Conservation (phyloP, 164 flowering plant species). For the Stephania yunnanensis region DNA sequence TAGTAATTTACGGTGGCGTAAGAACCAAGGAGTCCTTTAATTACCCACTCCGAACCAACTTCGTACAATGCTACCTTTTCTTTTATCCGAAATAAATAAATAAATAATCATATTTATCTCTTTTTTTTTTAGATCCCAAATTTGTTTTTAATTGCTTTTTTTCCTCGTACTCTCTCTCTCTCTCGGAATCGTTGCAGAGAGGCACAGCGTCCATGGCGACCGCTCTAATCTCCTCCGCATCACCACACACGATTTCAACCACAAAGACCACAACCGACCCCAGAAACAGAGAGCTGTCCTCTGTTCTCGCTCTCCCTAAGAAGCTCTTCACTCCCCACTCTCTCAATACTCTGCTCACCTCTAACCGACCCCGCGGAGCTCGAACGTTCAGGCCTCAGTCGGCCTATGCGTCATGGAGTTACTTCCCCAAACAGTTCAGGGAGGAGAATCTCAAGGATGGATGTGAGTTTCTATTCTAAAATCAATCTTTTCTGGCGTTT, state of each 20-base stretch:
- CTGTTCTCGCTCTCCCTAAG: slow-evolving; percentile 28
- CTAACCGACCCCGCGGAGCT: not conserved
- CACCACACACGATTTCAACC: slow-evolving; percentile 15
- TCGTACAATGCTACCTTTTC: too few species aligned
- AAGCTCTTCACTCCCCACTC: slow-evolving; percentile 21
- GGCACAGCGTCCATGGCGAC: slow-evolving; percentile 37
- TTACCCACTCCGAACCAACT: too few species aligned
- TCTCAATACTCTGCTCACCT: not conserved
- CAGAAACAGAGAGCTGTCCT: slow-evolving; percentile 14
- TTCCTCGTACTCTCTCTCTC: not conserved
- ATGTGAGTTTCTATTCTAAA: slow-evolving; percentile 34
- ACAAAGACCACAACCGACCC: slow-evolving; percentile 1
- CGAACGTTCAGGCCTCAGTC: slow-evolving; percentile 31
- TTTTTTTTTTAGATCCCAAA: not conserved
- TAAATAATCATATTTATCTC: too few species aligned
- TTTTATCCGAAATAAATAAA: too few species aligned
- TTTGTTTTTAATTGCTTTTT: not conserved
- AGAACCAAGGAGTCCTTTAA: too few species aligned
- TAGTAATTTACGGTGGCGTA: too few species aligned
- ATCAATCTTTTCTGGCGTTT: not conserved
- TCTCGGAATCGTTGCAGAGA: slow-evolving; percentile 7
- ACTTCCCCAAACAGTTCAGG: slow-evolving; percentile 75
- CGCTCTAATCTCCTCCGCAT: slow-evolving; percentile 32
- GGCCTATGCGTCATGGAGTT: slow-evolving; percentile 30
- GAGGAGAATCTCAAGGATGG: slow-evolving; percentile 79